A percentile compares a stretch with the other conserved stretches of the same genome.
Evolutionary conservation across 2,329 filamentous ascomycete genomes (phyloP).

Genomic region (Lizonia empirigonia): DNA sequence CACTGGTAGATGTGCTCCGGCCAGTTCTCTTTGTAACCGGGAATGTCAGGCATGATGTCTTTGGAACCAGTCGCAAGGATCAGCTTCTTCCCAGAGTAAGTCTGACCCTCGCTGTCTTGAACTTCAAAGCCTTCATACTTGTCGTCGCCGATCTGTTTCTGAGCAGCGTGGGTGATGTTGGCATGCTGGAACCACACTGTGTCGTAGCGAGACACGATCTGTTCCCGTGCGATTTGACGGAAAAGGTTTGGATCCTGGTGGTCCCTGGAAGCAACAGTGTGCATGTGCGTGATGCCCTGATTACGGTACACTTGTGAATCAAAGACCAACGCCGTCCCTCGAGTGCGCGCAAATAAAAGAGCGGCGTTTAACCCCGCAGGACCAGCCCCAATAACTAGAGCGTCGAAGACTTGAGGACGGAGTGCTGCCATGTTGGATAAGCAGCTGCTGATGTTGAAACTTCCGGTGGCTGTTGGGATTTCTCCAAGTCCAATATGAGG

Average conservation of each 20-base stretch:
- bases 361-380: constrained; percentile 54
- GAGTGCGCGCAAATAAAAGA: constrained; percentile 47
- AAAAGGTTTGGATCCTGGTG: constrained; percentile 36
- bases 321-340: constrained; percentile 52
- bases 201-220: constrained; percentile 47
- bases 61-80: constrained; percentile 61
- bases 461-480: neutral
- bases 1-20: constrained; percentile 58
- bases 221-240: constrained; percentile 39
- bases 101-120: constrained; percentile 50
- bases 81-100: constrained; percentile 59
- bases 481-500: too few relatives aligned
- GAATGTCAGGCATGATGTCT: constrained; percentile 59
- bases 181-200: constrained; percentile 41
- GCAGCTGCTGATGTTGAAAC: neutral
- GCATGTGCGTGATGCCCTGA: constrained; percentile 51
- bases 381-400: constrained; percentile 49
- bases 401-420: constrained; percentile 33
- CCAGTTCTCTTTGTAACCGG: constrained; percentile 63
- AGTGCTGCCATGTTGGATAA: constrained; percentile 15
- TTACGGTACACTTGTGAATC: constrained; percentile 54
- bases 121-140: constrained; percentile 46
- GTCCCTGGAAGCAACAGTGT: constrained; percentile 44
- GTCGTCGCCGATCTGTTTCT: constrained; percentile 29
- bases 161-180: constrained; percentile 29